Evolutionary conservation across 768 basidiomycete genomes (phyloP).

Genomic region (Phylloporus sp.): DNA sequence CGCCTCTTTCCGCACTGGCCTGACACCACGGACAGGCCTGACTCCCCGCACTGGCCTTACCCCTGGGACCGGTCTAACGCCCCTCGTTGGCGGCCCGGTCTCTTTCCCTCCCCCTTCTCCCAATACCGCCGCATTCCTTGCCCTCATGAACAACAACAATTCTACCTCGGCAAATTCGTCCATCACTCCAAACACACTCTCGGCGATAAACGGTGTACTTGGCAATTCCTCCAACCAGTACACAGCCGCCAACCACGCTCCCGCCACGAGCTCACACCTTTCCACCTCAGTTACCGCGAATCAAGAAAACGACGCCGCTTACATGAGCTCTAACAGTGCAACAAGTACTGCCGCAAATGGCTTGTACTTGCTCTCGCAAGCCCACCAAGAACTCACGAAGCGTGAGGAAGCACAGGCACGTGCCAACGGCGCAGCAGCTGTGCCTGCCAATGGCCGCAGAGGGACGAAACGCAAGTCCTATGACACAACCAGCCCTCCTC

Average conservation of each 20-base stretch:
- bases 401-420: slow-evolving; percentile 82
- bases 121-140: slow-evolving; percentile 87
- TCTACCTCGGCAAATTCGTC: slow-evolving; percentile 37
- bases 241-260: slow-evolving; percentile 29
- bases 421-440: slow-evolving; percentile 39
- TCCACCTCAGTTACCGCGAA: slow-evolving; percentile 34
- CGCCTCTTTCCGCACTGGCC: slow-evolving; percentile 72
- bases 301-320: slow-evolving; percentile 32
- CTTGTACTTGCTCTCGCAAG: slow-evolving; percentile 89
- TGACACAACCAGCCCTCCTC: slow-evolving; percentile 40
- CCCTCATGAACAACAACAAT: slow-evolving; percentile 71
- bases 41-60: slow-evolving; percentile 84
- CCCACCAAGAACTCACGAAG: slow-evolving; percentile 94
- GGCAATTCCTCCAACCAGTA: slow-evolving; percentile 34
- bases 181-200: slow-evolving; percentile 59
- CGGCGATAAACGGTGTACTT: slow-evolving; percentile 71
- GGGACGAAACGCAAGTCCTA: slow-evolving; percentile 69
- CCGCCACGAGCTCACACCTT: slow-evolving; percentile 33
- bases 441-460: slow-evolving; percentile 37
- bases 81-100: slow-evolving; percentile 68
- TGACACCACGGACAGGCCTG: slow-evolving; percentile 83
- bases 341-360: slow-evolving; percentile 82
- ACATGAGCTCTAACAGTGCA: slow-evolving; percentile 49
- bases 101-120: slow-evolving; percentile 83
- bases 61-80: slow-evolving; percentile 72